phyloP scores from a whole-genome alignment of 139 green algal genomes.

The Marvania coccoides region DNA sequence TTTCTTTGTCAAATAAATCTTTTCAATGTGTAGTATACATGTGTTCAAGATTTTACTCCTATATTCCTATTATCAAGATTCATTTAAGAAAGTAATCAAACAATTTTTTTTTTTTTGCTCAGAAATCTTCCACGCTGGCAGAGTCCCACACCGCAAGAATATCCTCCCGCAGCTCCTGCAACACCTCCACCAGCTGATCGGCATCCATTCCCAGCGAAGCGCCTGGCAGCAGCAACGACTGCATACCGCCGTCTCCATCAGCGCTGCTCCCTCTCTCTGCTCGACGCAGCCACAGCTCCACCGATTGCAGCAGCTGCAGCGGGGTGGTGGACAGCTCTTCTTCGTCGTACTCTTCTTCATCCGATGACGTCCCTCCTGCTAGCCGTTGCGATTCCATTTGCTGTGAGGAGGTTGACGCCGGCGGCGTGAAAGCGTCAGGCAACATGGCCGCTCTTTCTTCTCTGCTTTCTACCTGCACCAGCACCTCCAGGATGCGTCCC shows the following conservation, averaged over 20 bases:
- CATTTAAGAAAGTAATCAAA: too few relatives aligned
- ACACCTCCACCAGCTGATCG: neutral
- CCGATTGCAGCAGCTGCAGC: constrained; percentile 24
- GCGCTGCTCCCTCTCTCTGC: neutral
- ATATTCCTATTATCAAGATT: too few relatives aligned
- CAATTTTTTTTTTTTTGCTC: too few relatives aligned
- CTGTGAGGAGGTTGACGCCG: neutral
- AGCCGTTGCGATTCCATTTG: neutral
- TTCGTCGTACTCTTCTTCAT: constrained; percentile 11
- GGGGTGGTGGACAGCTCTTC: constrained; percentile 29
- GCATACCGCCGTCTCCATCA: too few relatives aligned
- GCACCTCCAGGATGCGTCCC: constrained; percentile 33
- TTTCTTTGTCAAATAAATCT: too few relatives aligned
- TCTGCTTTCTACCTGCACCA: constrained; percentile 16
- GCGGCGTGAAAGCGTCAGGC: constrained; percentile 33
- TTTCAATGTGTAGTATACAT: too few relatives aligned
- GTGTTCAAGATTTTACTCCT: too few relatives aligned
- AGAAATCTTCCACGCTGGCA: neutral
- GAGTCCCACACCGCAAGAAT: neutral
- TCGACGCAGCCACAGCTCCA: constrained; percentile 13
- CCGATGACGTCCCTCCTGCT: neutral
- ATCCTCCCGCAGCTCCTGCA: constrained; percentile 1
- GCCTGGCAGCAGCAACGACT: neutral
- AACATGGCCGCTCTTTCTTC: constrained; percentile 22
- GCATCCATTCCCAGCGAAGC: neutral